Percentiles rank a stretch among this genome's conserved stretches.
Evolutionary conservation across 176 grass and related monocot species (phyloP).

Genomic region (Cymbopogon citratus): DNA sequence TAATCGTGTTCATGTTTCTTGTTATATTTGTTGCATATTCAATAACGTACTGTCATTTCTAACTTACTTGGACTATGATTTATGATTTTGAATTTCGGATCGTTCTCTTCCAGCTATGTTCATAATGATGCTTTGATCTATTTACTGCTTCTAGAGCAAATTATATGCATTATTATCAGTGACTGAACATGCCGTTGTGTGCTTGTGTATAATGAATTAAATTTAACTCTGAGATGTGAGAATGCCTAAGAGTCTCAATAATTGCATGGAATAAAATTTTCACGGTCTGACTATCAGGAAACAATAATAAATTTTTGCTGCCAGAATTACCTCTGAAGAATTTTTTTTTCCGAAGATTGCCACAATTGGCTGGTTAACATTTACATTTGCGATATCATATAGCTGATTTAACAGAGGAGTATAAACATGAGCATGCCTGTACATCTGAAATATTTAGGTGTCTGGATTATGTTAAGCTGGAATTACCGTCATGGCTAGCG

Average conservation of each 20-base stretch:
- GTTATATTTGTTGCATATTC: background rate
- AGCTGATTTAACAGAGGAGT: too few species aligned
- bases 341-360: background rate
- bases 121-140: background rate
- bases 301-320: background rate
- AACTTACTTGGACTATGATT: background rate
- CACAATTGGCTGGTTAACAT: background rate
- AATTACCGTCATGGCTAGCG: background rate
- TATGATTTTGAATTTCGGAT: background rate
- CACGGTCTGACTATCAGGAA: background rate
- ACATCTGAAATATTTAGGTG: background rate
- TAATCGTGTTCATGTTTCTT: background rate
- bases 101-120: background rate
- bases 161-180: background rate
- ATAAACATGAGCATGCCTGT: too few species aligned
- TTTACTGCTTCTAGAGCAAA: background rate
- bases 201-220: too few species aligned
- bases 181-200: background rate
- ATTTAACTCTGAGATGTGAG: background rate
- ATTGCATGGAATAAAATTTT: background rate
- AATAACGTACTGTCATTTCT: background rate
- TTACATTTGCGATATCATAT: background rate
- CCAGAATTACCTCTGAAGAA: background rate
- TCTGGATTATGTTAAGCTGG: background rate
- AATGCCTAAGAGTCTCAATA: background rate